Base-by-base conservation (phyloP, 2,329 filamentous ascomycete species). In the Berkeleyomyces rouxiae region DNA sequence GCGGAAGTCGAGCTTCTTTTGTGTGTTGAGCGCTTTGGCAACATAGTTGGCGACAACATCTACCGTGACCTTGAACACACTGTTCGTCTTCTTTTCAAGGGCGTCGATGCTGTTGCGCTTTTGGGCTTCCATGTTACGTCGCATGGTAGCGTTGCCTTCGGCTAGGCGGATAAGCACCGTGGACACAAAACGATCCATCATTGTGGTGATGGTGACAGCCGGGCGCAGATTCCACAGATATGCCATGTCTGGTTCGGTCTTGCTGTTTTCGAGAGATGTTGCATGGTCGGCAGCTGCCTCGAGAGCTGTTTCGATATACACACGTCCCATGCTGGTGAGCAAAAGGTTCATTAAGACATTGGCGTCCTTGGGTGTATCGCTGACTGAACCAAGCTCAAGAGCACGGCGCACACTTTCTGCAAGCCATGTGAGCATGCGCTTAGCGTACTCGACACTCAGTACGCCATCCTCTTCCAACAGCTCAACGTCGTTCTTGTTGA, bases 381-480 rank as follows among this genome's bases (percentile, higher is more conserved):
- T 86, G 60, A 85, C 85, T 33, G 88, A 86, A 33, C 88, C 90
- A n/a, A 99, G 79, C 72, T 99, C 93, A 7, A 99, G 79, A 0
- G 90, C 90, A 66, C 93, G 81, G 46, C 93, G 88, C 33, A 99
- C 92, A 66, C 89, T 90, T 76, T 99, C 93, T 2, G 93, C 93
- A 47, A 99, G 77, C 93, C 93, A 99, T 71, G 89, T 95, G 65
- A 99, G 81, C 91, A 99, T 99, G 63, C 93, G 83, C 75, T 97
- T 97, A n/a, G 91, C 89, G 71, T 88, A 90, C n/a, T 83, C 78
- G 3, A 95, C 78, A 67, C 85, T 92, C 36, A 97, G 77, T 63
- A 84, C 79, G 42, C 93, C 93, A 69, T 99, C 92, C 70, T 92
- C 85, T 65, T 97, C 93, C 0, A 86, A 85, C 40, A 97, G 87